Evolutionary conservation across 2,329 filamentous ascomycete species (phyloP), one percentile per base, ranked within the genome.

Genomic region (Pezicula radicicola): DNA sequence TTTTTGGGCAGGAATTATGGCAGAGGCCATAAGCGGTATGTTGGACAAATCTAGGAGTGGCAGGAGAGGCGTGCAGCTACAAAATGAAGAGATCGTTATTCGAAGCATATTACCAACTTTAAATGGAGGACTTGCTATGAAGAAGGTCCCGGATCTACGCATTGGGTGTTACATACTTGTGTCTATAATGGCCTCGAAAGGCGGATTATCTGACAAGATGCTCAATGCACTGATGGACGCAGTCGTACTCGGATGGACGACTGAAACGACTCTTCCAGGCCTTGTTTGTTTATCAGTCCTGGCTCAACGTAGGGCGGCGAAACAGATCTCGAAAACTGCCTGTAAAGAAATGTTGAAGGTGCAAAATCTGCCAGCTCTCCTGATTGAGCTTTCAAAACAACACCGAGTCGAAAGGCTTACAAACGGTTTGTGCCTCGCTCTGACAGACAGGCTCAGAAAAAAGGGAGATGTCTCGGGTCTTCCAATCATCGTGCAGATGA

Each of bases 121-220:
- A 30, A 88, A 90, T 54, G 85, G 89, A 57, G 89, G 88, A 1
- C 78, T 97, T 55, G 79, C 85, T 8, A 80, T 93, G 74, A 85
- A 85, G 62, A 84, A 87, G 55, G 84, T 87, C 0, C 82, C 91
- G 1, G 89, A 93, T 55, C 75, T 96, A 40, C 88, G 92, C 58
- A 81, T 95, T 54, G 91, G 88, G 15, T 92, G 89, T 52, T 97
- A 96, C 68, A 96, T 97, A 88, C 84, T 96, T 18, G 80, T 92
- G 51, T 84, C 91, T 6, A 84, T 97, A 46, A 80, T 97, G 55
- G 91, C 90, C 6, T 85, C 89, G 46, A 96, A 96, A 70, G 85
- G 88, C 1, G 79, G 82, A 45, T 77, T 97, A 13, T 83, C 88
- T 44, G 91, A 97, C 62, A 81, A 81, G 51, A 82, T 92, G 2